Evolutionary conservation across 495 filamentous ascomycete genomes (phyloP), one percentile per base, ranked within the genome.

Genomic region (Xylaria grammica): DNA sequence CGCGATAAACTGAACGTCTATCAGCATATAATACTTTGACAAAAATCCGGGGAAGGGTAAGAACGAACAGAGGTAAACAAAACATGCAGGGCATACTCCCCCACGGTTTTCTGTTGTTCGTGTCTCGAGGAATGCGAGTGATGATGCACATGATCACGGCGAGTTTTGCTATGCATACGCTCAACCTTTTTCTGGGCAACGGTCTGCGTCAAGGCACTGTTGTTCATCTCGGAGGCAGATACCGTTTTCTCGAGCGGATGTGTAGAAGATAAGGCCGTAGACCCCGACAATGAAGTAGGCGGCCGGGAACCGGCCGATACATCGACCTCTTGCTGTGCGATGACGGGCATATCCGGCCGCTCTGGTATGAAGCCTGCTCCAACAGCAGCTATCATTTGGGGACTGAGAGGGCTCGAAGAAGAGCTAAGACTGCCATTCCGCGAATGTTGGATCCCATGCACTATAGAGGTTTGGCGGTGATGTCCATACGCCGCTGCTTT

Each of bases 81-180:
- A 70, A 97, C 94, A 77, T 98, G 94, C 59, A 98, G 80, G 26
- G 96, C 94, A 84, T 97, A 97, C 81, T 99, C 95, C 50, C 93
- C 94, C 53, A 96, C 93, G 0, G 92, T 97, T 78, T 93, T 97
- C 63, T 86, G 83, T 42, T 42, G 40, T 69, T 96, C 91, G 34
- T 88, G 88, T 62, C 88, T 86, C 44, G 90, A 91, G 30, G 93
- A 96, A 72, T 94, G 91, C 11, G 92, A 93, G 65, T 89, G 91
- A 68, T 91, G 87, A 68, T 92, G 93, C 29, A 85, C 80, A 72
- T 91, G 88, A 52, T 91, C 90, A 59, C 89, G 85, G 67, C 87
- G 86, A 53, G 80, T 72, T 71, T 84, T 90, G 74, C 86, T 92
- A 22, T 87, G 86, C 78, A 84, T 84, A 24, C 88, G 76, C 66